A percentile compares a stretch with the other conserved stretches of the same genome.
phyloP scores from a whole-genome alignment of 1,284 basidiomycete species.

The Uromyces viciae-fabae region DNA sequence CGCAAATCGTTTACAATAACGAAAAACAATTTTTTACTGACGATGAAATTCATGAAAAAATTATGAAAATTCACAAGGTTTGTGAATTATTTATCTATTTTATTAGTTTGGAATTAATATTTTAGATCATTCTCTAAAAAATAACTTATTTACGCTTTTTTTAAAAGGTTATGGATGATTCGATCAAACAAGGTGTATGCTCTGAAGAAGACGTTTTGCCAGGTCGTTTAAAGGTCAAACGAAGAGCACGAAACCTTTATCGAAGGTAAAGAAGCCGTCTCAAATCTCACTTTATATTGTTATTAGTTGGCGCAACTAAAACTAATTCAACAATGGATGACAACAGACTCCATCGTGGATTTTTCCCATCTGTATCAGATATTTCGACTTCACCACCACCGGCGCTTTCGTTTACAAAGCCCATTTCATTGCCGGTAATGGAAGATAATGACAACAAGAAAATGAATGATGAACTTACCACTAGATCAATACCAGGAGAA shows the following conservation, averaged over 20 bases:
- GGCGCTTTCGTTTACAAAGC: constrained; percentile 43
- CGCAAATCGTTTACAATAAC: constrained; percentile 92
- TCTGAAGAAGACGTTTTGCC: constrained; percentile 61
- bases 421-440: constrained; percentile 3
- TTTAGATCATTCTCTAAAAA: constrained; percentile 25
- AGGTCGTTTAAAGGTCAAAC: constrained; percentile 72
- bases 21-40: constrained; percentile 76
- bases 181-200: constrained; percentile 39
- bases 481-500: no score
- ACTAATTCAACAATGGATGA: not conserved
- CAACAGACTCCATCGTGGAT: constrained; percentile 37
- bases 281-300: not conserved
- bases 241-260: constrained; percentile 65
- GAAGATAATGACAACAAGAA: not conserved
- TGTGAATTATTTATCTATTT: not conserved
- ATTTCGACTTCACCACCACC: constrained; percentile 14
- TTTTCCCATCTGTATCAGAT: constrained; percentile 41
- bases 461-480: not conserved
- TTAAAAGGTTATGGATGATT: constrained; percentile 42
- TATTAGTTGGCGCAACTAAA: not conserved
- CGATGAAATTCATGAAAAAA: constrained; percentile 71
- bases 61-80: constrained; percentile 55
- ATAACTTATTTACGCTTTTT: constrained; percentile 57
- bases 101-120: constrained; percentile 46
- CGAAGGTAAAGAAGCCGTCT: constrained; percentile 58